phyloP scores from a whole-genome alignment of 441 rosid species.

The Bruguiera hainesii region DNA sequence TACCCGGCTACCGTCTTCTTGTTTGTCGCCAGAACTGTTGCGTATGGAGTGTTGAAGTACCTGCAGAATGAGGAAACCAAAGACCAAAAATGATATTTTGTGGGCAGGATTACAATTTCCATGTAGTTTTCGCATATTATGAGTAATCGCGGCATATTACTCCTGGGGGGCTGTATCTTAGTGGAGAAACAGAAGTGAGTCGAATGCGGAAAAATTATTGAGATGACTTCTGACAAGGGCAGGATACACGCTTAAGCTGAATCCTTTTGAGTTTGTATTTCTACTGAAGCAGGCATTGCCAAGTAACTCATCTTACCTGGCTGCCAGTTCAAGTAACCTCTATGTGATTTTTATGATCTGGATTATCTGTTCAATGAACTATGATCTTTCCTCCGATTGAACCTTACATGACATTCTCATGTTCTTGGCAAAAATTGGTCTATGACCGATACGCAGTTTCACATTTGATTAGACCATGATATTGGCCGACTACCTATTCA shows the following conservation, averaged over 20 bases:
- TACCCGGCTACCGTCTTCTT: slow-evolving; percentile 40
- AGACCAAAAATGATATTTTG: slow-evolving; percentile 40
- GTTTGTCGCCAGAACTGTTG: slow-evolving; percentile 73
- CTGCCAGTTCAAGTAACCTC: neutral
- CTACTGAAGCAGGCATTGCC: neutral
- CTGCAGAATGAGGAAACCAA: slow-evolving; percentile 72
- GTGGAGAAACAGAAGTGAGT: neutral
- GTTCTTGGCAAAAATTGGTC: neutral
- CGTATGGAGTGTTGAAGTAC: slow-evolving; percentile 77
- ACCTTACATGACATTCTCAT: slow-evolving; percentile 1
- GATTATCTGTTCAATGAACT: neutral
- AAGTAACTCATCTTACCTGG: neutral
- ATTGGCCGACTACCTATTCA: no score
- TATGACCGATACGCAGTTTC: neutral
- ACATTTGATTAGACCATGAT: neutral
- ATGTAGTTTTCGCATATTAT: neutral
- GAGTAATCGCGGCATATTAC: neutral
- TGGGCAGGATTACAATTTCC: slow-evolving; percentile 8
- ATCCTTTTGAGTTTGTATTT: neutral
- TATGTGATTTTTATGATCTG: neutral
- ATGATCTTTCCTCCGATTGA: neutral
- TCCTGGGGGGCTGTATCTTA: slow-evolving; percentile 2
- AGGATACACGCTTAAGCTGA: neutral
- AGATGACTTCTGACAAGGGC: neutral
- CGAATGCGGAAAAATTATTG: neutral